phyloP scores from a whole-genome alignment of 129 eudicot genomes.

The Logfia minima region DNA sequence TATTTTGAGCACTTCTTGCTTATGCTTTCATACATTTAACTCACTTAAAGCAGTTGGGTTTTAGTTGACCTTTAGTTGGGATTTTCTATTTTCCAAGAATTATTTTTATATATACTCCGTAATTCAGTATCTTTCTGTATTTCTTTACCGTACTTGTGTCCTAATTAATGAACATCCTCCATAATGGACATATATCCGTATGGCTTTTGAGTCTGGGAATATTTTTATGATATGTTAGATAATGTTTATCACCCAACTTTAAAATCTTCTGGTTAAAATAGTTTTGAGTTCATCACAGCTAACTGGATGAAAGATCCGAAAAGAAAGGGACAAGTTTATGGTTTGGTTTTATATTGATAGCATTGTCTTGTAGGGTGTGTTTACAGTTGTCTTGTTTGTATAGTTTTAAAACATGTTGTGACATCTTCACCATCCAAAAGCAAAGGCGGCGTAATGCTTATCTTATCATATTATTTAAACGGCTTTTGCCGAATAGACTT shows the following conservation, averaged over 20 bases:
- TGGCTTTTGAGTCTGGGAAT: constrained; percentile 10
- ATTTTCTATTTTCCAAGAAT: background rate
- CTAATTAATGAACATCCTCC: background rate
- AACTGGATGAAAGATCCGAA: background rate
- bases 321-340: background rate
- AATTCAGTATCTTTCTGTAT: background rate
- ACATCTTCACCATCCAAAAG: constrained; percentile 29
- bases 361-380: background rate
- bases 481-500: constrained; percentile 1
- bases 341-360: constrained; percentile 1
- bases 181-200: background rate
- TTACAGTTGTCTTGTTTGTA: background rate
- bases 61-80: constrained; percentile 1
- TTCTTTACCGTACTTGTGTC: background rate
- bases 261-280: background rate
- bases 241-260: background rate
- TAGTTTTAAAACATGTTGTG: constrained; percentile 4
- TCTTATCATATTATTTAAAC: constrained; percentile 12
- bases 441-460: constrained; percentile 6
- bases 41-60: constrained; percentile 11
- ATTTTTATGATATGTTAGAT: background rate
- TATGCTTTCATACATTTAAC: constrained; percentile 12
- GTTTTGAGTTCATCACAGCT: background rate
- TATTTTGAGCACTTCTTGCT: constrained; percentile 13
- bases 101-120: background rate